Conservation (phyloP, 306 rosid genomes). For the Rosa multiflora region DNA sequence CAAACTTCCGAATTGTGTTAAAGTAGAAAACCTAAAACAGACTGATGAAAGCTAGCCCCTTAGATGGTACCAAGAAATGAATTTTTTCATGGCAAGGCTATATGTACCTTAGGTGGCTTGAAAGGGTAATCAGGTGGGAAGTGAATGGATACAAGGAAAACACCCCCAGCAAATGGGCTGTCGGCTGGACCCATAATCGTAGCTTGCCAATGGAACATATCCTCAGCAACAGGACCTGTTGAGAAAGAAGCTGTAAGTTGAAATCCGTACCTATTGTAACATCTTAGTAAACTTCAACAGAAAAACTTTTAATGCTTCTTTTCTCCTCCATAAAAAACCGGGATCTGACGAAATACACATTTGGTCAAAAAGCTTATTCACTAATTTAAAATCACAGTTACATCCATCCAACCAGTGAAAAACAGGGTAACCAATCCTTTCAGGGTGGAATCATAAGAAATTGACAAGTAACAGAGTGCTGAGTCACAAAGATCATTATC, state of each 20-base stretch:
- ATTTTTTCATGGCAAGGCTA: background rate
- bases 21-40: background rate
- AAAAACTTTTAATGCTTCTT: background rate
- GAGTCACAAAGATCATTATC: background rate
- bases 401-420: too few relatives aligned
- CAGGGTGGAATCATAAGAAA: background rate
- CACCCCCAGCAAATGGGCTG: conserved; percentile 61
- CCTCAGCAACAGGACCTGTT: conserved; percentile 49
- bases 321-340: background rate
- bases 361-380: too few relatives aligned
- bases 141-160: conserved; percentile 56
- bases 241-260: background rate
- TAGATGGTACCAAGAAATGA: background rate
- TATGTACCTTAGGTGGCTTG: conserved; percentile 55
- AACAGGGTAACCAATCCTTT: background rate
- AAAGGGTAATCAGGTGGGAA: conserved; percentile 64
- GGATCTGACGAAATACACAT: background rate
- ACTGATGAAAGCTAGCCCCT: background rate
- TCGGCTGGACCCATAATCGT: conserved; percentile 59
- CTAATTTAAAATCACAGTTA: too few relatives aligned
- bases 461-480: background rate
- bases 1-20: background rate
- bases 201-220: conserved; percentile 59
- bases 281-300: background rate
- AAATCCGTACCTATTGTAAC: background rate